phyloP scores from a whole-genome alignment of 768 basidiomycete species.

The Inosperma sp. region DNA sequence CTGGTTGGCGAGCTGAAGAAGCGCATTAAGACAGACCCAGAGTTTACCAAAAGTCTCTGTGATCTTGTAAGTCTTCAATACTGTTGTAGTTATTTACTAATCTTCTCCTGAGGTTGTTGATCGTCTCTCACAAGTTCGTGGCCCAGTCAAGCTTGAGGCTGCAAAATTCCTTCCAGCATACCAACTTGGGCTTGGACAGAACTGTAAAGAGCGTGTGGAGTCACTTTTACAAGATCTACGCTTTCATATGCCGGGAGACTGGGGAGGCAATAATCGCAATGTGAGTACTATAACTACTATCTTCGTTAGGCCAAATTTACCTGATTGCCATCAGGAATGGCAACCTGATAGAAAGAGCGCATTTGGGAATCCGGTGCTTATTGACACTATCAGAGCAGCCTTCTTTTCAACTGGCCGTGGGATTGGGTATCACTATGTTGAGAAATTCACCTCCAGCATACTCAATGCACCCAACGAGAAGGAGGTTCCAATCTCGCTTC shows the following conservation, averaged over 20 bases:
- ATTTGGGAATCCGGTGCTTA: conserved; percentile 1
- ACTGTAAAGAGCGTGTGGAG: not conserved
- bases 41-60: conserved; percentile 2
- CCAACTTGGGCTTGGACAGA: conserved; percentile 3
- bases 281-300: not conserved
- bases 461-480: not conserved
- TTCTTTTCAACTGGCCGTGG: not conserved
- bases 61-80: not conserved
- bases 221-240: conserved; percentile 2
- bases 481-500: conserved; percentile 1
- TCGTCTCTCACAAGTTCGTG: not conserved
- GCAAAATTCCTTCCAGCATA: conserved; percentile 2
- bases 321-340: conserved; percentile 4
- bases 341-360: not conserved
- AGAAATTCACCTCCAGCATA: not conserved
- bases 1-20: not conserved
- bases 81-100: not conserved
- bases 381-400: not conserved
- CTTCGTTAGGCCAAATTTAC: not conserved
- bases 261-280: not conserved
- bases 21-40: not conserved
- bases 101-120: not conserved
- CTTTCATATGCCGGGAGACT: not conserved
- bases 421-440: not conserved
- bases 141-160: not conserved